phyloP scores from a whole-genome alignment of 768 basidiomycete genomes.

The Tulasnella sp. region DNA sequence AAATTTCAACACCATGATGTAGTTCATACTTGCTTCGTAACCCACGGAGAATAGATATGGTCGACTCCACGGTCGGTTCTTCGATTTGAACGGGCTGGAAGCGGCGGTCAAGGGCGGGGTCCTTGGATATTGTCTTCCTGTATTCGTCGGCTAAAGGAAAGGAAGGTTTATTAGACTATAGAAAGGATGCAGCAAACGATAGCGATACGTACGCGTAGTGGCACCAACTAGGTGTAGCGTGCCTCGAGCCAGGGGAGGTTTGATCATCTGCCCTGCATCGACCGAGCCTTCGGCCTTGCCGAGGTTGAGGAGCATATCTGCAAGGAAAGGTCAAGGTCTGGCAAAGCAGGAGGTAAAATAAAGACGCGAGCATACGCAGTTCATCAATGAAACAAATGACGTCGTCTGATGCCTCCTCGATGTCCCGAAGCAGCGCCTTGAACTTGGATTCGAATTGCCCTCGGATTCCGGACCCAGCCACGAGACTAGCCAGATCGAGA shows the following conservation, averaged over 20 bases:
- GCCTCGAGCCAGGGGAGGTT: slow-evolving; percentile 22
- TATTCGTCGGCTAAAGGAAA: slow-evolving; percentile 68
- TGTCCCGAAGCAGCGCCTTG: slow-evolving; percentile 83
- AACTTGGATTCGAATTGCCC: slow-evolving; percentile 94
- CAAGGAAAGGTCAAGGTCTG: background rate
- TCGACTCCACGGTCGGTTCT: slow-evolving; percentile 80
- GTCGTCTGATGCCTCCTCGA: slow-evolving; percentile 62
- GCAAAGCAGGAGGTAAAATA: background rate
- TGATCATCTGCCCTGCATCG: slow-evolving; percentile 58
- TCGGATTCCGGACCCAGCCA: slow-evolving; percentile 87
- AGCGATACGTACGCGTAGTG: slow-evolving; percentile 64
- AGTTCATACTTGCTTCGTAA: slow-evolving; percentile 82
- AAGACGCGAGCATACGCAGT: slow-evolving; percentile 60
- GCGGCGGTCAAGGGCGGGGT: slow-evolving; percentile 83
- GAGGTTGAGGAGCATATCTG: slow-evolving; percentile 78
- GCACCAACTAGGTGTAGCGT: slow-evolving; percentile 63
- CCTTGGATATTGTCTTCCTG: slow-evolving; percentile 86
- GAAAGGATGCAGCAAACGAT: background rate
- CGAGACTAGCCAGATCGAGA: slow-evolving; percentile 74
- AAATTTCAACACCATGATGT: slow-evolving; percentile 90
- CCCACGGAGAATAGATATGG: slow-evolving; percentile 74
- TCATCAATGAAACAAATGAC: slow-evolving; percentile 94
- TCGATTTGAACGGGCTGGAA: slow-evolving; percentile 89
- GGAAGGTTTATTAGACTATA: background rate
- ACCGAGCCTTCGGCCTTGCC: slow-evolving; percentile 90